Conservation (phyloP, 2,329 filamentous ascomycete species). For the Ophioceras dolichostomum region DNA sequence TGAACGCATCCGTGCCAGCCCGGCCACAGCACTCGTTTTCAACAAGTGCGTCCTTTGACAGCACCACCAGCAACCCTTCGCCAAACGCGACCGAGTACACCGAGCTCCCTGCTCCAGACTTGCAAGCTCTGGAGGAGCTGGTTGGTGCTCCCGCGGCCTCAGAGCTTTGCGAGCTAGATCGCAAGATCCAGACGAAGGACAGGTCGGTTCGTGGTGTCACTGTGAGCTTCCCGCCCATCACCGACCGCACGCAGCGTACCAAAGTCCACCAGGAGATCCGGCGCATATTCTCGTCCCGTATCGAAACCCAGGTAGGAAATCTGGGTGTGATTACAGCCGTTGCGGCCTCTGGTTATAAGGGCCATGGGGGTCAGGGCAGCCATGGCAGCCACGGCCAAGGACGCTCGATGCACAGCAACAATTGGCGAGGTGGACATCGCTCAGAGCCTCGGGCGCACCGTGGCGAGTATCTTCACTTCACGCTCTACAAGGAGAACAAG, state of each 20-base stretch:
- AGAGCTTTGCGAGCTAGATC: conserved; percentile 28
- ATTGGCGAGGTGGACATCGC: conserved; percentile 10
- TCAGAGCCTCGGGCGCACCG: conserved; percentile 14
- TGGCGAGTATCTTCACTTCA: conserved; percentile 83
- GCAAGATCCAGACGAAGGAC: conserved; percentile 18
- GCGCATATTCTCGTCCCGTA: conserved; percentile 62
- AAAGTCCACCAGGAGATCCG: conserved; percentile 52
- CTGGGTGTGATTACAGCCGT: conserved; percentile 51
- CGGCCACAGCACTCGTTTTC: too few relatives aligned
- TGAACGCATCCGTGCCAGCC: too few relatives aligned
- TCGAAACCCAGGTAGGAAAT: conserved; percentile 59
- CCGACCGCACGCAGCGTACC: conserved; percentile 31
- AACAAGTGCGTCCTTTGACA: too few relatives aligned
- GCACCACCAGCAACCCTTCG: too few relatives aligned
- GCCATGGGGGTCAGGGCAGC: conserved; percentile 1
- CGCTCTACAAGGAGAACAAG: conserved; percentile 91
- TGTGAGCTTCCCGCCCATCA: conserved; percentile 26
- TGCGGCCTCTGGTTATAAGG: conserved; percentile 7
- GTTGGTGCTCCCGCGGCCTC: conserved; percentile 25
- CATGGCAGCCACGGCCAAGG: background rate
- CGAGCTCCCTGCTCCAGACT: conserved; percentile 16
- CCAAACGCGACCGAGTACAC: too few relatives aligned
- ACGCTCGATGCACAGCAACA: conserved; percentile 12
- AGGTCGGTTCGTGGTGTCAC: conserved; percentile 15
- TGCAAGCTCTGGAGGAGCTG: conserved; percentile 23